Percentiles rank a stretch among this genome's conserved stretches.
These are phyloP conservation scores for Phaffia tasmanica DNA, from an alignment of 768 basidiomycete species.

Conservation along the genomic window DNA sequence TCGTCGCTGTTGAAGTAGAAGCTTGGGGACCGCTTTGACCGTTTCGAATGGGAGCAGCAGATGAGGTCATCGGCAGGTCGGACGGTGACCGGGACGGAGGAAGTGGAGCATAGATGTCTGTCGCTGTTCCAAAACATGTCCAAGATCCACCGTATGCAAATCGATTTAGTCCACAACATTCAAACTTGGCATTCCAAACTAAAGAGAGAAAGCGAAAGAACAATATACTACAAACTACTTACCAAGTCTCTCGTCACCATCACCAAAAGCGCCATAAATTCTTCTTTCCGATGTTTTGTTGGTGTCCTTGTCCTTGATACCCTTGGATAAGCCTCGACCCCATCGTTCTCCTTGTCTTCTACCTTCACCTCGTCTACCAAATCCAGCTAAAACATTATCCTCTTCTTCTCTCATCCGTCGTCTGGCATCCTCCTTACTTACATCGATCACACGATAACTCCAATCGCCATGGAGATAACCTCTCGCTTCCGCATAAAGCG, in stretches of 20 bases:
- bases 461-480: conserved; percentile 72
- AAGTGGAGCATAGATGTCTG: too few relatives aligned
- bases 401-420: conserved; percentile 68
- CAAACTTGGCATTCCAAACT: too few relatives aligned
- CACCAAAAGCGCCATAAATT: conserved; percentile 15
- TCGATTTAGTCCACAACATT: too few relatives aligned
- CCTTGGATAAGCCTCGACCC: conserved; percentile 19
- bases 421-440: conserved; percentile 42
- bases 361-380: conserved; percentile 42
- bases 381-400: conserved; percentile 65
- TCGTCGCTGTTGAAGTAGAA: too few relatives aligned
- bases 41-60: too few relatives aligned
- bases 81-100: too few relatives aligned
- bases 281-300: conserved; percentile 2
- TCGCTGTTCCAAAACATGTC: too few relatives aligned
- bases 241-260: background rate
- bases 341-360: conserved; percentile 32
- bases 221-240: background rate
- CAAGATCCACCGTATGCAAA: too few relatives aligned
- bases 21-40: too few relatives aligned
- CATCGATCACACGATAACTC: conserved; percentile 30
- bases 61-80: too few relatives aligned
- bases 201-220: too few relatives aligned
- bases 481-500: conserved; percentile 61
- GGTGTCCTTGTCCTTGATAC: conserved; percentile 25